Conservation (phyloP, 352 stramenopile species). For the Blastocystis sp. region DNA sequence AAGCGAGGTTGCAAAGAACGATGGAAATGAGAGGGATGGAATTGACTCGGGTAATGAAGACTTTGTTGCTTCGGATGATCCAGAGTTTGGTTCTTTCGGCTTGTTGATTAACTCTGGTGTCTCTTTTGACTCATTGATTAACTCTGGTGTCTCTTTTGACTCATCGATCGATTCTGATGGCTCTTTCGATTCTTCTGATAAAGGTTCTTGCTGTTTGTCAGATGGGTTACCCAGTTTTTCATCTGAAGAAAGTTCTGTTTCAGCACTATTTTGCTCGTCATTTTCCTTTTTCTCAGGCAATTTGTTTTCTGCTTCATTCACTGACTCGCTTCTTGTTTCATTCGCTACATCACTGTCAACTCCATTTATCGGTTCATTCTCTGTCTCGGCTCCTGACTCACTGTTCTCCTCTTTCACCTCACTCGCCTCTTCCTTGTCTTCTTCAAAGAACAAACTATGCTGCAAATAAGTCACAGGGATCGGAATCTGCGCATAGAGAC, state of each 20-base stretch:
- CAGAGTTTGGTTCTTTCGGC: too few species aligned
- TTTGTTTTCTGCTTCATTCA: neutral
- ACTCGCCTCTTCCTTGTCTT: neutral
- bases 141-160: neutral
- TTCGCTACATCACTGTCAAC: neutral
- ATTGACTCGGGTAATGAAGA: neutral
- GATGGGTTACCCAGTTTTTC: neutral
- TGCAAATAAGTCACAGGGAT: neutral
- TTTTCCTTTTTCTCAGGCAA: neutral
- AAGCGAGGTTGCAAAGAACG: neutral
- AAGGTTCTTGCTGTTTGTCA: neutral
- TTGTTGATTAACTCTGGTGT: too few species aligned
- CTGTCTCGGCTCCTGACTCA: neutral
- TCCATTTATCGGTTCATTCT: neutral
- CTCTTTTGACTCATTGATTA: too few species aligned
- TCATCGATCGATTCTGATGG: neutral
- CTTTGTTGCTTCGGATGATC: too few species aligned
- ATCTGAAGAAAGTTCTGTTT: neutral
- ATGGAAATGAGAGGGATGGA: neutral
- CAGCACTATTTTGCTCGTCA: neutral
- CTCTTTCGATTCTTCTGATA: neutral
- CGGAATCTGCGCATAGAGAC: neutral
- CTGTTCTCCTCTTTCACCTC: neutral
- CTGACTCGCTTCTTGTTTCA: neutral
- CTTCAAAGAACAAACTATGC: constrained; percentile 18